Conservation (phyloP, 257 asterid species). For the Mitragyna speciosa region DNA sequence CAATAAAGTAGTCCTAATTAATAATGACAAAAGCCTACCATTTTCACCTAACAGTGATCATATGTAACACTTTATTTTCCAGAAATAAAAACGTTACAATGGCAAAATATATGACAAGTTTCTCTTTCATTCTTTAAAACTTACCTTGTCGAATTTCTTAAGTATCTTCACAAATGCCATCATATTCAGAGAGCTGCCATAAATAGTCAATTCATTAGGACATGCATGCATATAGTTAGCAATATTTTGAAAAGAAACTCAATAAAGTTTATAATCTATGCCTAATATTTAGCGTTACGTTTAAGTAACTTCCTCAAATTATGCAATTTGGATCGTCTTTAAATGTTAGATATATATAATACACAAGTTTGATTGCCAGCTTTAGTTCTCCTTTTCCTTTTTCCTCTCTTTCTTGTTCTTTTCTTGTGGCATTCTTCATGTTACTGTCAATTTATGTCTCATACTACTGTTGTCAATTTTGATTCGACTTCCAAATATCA, state of each 20-base stretch:
- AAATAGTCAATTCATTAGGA: constrained; percentile 19
- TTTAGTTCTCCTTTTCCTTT: not conserved
- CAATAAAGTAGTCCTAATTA: not conserved
- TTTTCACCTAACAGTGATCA: not conserved
- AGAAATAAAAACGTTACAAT: not conserved
- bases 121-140: not conserved
- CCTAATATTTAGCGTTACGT: constrained; percentile 11
- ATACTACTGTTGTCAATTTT: not conserved
- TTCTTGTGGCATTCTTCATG: not conserved
- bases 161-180: constrained; percentile 88
- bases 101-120: not conserved
- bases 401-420: not conserved
- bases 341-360: not conserved
- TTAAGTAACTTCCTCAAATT: constrained; percentile 13
- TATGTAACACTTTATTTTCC: not conserved
- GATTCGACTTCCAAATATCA: not conserved
- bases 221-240: not conserved
- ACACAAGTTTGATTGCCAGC: not conserved
- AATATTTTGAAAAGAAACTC: not conserved
- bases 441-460: not conserved
- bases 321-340: too few species aligned
- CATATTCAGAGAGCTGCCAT: constrained; percentile 83
- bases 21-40: not conserved
- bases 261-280: not conserved
- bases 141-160: constrained; percentile 93